A percentile compares a stretch with the other conserved stretches of the same genome.
These are phyloP conservation scores for Oldenlandia corymbosa DNA, from an alignment of 257 asterid species.

Conservation along the genomic window DNA sequence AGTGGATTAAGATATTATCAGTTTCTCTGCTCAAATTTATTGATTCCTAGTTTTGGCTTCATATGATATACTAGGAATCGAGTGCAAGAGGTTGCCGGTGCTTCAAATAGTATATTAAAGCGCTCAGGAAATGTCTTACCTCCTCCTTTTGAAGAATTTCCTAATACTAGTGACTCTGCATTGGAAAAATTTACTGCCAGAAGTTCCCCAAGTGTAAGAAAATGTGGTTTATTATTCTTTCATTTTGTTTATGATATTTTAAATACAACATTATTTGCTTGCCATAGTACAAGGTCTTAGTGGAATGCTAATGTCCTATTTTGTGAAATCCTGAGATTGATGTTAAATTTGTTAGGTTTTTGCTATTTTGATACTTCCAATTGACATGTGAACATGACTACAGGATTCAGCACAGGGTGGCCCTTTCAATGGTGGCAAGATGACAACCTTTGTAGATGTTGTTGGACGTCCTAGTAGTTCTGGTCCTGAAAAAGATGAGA, in stretches of 20 bases:
- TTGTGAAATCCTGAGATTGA: not conserved
- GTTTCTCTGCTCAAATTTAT: not conserved
- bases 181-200: constrained; percentile 38
- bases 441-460: constrained; percentile 70
- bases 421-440: constrained; percentile 33
- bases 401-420: constrained; percentile 20
- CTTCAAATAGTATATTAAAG: constrained; percentile 39
- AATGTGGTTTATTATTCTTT: constrained; percentile 7
- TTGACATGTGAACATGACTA: constrained; percentile 5
- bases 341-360: constrained; percentile 7
- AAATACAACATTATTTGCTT: not conserved
- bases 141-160: constrained; percentile 51
- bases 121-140: constrained; percentile 77
- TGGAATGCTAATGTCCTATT: not conserved
- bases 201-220: constrained; percentile 52
- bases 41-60: constrained; percentile 9
- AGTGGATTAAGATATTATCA: not conserved
- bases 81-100: constrained; percentile 88
- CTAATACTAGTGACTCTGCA: constrained; percentile 29
- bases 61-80: constrained; percentile 49
- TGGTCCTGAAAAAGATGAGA: constrained; percentile 50
- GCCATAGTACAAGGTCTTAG: not conserved
- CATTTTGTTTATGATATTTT: constrained; percentile 5
- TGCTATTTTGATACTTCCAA: constrained; percentile 6
- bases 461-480: constrained; percentile 61